Percentiles rank a stretch among this genome's conserved stretches.
phyloP scores from a whole-genome alignment of 2,329 filamentous ascomycete genomes.

The Rugonectria rugulosa region DNA sequence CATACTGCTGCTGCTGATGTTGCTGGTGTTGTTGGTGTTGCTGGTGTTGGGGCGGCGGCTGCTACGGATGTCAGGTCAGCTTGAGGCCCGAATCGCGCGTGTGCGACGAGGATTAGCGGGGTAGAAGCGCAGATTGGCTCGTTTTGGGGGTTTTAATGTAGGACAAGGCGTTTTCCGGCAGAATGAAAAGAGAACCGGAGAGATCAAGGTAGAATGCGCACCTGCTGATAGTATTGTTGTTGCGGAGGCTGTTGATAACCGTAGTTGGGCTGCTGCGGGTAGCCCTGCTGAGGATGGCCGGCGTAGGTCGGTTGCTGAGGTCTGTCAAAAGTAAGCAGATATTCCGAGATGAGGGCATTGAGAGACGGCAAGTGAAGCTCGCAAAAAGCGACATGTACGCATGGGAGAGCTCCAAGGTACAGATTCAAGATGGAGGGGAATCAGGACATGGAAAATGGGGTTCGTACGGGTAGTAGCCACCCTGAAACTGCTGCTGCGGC shows the following conservation, averaged over 20 bases:
- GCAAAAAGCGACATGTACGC: constrained; percentile 8
- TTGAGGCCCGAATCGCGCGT: background rate
- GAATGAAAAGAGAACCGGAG: background rate
- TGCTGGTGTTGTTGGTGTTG: too few species aligned
- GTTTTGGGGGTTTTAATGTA: background rate
- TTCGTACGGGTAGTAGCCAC: constrained; percentile 61
- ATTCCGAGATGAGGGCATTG: constrained; percentile 26
- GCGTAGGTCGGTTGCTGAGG: constrained; percentile 55
- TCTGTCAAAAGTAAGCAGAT: constrained; percentile 35
- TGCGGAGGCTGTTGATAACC: constrained; percentile 52
- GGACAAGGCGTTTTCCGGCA: background rate
- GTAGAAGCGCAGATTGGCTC: background rate
- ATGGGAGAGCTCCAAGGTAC: constrained; percentile 21
- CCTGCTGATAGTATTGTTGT: constrained; percentile 49
- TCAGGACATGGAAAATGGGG: constrained; percentile 23
- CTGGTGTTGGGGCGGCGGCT: constrained; percentile 47
- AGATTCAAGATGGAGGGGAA: constrained; percentile 9
- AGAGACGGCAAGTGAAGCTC: constrained; percentile 13
- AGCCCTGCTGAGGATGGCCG: constrained; percentile 51
- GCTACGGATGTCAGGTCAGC: constrained; percentile 30
- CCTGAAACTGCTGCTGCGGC: constrained; percentile 46
- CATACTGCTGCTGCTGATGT: constrained; percentile 45
- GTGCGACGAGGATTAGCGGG: constrained; percentile 3
- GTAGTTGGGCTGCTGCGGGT: constrained; percentile 58
- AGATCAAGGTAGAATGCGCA: constrained; percentile 41